Evolutionary conservation across 306 rosid species (phyloP).

Genomic region (Biancaea sappan): DNA sequence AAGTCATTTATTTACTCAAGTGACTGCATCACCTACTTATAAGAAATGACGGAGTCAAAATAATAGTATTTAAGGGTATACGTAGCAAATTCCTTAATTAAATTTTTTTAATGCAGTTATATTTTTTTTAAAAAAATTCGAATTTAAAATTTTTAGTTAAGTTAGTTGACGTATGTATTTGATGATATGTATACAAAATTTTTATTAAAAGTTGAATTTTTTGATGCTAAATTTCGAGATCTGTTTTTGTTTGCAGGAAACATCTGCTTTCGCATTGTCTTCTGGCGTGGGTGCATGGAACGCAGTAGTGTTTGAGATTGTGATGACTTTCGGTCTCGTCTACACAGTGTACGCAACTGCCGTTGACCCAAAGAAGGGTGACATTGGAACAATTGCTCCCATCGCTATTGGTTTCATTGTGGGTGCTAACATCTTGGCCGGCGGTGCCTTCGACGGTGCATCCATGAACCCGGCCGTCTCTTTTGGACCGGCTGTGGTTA

Average conservation of each 20-base stretch:
- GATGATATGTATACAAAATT: too few relatives aligned
- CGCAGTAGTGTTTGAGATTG: conserved; percentile 74
- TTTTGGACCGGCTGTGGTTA: conserved; percentile 83
- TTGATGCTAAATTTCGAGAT: background rate
- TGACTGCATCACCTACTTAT: too few relatives aligned
- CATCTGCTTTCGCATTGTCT: conserved; percentile 65
- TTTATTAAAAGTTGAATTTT: background rate
- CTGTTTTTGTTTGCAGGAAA: conserved; percentile 46
- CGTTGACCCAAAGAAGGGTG: conserved; percentile 71
- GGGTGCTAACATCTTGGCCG: conserved; percentile 81
- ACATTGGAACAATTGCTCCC: conserved; percentile 73
- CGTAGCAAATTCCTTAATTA: too few relatives aligned
- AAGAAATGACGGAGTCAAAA: too few relatives aligned
- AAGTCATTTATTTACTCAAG: too few relatives aligned
- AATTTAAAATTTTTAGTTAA: too few relatives aligned
- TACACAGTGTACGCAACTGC: conserved; percentile 85
- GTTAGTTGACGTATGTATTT: too few relatives aligned
- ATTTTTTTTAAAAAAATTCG: too few relatives aligned
- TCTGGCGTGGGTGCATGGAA: conserved; percentile 66
- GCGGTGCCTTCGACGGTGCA: conserved; percentile 85
- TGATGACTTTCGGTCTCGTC: conserved; percentile 79
- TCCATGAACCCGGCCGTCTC: conserved; percentile 92
- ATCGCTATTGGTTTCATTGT: conserved; percentile 85
- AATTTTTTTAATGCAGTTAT: too few relatives aligned
- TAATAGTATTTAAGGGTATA: too few relatives aligned